These are phyloP conservation scores for Podaxis mareebaensis DNA, from an alignment of 768 basidiomycete genomes.

Conservation along the genomic window DNA sequence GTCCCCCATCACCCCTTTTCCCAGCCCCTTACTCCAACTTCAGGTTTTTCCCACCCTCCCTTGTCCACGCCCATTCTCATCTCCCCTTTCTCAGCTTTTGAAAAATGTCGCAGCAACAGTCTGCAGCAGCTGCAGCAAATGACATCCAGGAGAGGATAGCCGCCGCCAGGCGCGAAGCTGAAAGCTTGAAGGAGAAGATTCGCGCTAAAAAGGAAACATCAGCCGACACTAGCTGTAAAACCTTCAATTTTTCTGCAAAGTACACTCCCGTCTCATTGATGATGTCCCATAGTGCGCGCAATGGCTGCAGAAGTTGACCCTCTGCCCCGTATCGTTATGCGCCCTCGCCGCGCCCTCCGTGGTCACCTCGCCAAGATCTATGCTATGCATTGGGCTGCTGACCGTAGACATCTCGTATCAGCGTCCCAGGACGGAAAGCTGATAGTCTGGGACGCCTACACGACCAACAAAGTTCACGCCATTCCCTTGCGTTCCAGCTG, in stretches of 20 bases:
- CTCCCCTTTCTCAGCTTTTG: constrained; percentile 15
- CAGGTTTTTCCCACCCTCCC: constrained; percentile 14
- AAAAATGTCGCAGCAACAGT: constrained; percentile 16
- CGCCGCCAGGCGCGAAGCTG: constrained; percentile 94
- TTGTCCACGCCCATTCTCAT: constrained; percentile 22
- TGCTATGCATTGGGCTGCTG: constrained; percentile 99
- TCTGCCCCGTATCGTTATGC: constrained; percentile 95
- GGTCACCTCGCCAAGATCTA: constrained; percentile 99
- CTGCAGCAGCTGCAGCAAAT: constrained; percentile 11
- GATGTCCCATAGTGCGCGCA: constrained; percentile 73
- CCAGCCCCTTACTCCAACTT: constrained; percentile 24
- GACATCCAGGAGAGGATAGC: constrained; percentile 94
- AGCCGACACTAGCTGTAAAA: constrained; percentile 96
- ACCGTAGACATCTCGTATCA: constrained; percentile 96
- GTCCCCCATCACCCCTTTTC: constrained; percentile 25
- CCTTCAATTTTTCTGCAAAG: constrained; percentile 6
- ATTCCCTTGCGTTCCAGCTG: constrained; percentile 97
- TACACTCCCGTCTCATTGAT: constrained; percentile 10
- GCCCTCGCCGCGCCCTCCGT: constrained; percentile 90
- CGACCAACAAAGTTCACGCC: constrained; percentile 99
- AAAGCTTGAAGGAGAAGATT: constrained; percentile 98
- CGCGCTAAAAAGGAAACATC: constrained; percentile 94
- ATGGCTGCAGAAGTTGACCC: constrained; percentile 98
- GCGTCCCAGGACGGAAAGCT: constrained; percentile 99
- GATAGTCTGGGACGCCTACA: constrained; percentile 99